Percentiles rank a stretch among this genome's conserved stretches.
These are phyloP conservation scores for Xerocomellus intermedius DNA, from an alignment of 768 basidiomycete genomes.

Conservation along the genomic window DNA sequence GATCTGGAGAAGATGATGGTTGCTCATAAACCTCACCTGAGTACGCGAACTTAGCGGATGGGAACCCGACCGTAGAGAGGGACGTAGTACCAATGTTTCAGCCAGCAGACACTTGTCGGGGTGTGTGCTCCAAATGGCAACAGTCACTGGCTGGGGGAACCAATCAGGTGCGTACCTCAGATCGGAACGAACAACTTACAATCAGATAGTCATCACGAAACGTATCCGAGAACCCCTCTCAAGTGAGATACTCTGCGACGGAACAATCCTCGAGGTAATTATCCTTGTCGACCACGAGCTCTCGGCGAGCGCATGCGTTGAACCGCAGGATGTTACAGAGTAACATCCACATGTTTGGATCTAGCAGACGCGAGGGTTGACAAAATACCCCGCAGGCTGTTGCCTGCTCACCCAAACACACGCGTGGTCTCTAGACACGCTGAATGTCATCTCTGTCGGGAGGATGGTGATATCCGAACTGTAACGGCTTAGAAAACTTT, in stretches of 20 bases:
- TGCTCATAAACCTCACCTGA: conserved; percentile 68
- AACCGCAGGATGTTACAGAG: conserved; percentile 71
- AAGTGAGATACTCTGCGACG: conserved; percentile 55
- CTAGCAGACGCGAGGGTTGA: conserved; percentile 58
- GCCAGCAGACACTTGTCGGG: conserved; percentile 66
- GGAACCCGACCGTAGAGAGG: not conserved
- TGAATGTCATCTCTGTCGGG: conserved; percentile 75
- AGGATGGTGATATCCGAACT: conserved; percentile 48
- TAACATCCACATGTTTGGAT: conserved; percentile 69
- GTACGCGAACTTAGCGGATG: not conserved
- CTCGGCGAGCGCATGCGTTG: conserved; percentile 64
- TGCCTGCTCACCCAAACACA: conserved; percentile 67
- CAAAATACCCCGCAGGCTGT: conserved; percentile 64
- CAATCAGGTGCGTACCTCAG: not conserved
- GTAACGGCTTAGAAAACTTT: conserved; percentile 61
- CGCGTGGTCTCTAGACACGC: conserved; percentile 70
- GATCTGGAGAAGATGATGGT: conserved; percentile 72
- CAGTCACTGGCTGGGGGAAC: conserved; percentile 65
- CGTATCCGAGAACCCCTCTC: conserved; percentile 62
- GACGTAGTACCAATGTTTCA: conserved; percentile 51
- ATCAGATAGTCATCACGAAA: conserved; percentile 77
- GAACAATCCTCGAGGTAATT: conserved; percentile 33
- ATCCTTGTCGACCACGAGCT: conserved; percentile 37
- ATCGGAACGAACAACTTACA: conserved; percentile 38
- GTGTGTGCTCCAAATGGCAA: conserved; percentile 77